phyloP scores from a whole-genome alignment of 2,329 filamentous ascomycete genomes.

The Macrophomina pseudophaseolina region DNA sequence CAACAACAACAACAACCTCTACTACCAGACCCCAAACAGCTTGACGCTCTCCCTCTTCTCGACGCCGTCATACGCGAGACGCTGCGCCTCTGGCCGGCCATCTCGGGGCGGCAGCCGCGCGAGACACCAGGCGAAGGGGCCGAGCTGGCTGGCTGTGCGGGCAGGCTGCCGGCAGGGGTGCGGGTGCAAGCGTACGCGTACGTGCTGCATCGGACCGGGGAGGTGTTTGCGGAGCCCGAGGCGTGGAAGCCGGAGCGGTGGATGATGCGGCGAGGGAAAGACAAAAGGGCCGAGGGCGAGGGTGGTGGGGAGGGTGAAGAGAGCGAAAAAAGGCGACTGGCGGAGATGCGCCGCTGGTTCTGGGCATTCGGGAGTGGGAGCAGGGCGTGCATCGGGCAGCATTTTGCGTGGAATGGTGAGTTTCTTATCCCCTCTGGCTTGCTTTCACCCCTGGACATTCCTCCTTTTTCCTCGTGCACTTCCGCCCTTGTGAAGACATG shows the following conservation, averaged over 20 bases:
- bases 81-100: constrained; percentile 64
- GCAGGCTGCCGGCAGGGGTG: constrained; percentile 46
- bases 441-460: background rate
- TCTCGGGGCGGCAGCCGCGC: constrained; percentile 67
- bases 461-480: background rate
- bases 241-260: constrained; percentile 49
- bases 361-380: constrained; percentile 52
- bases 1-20: no score
- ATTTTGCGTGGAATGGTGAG: constrained; percentile 54
- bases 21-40: constrained; percentile 46
- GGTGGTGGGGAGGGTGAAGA: constrained; percentile 32
- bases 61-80: constrained; percentile 66
- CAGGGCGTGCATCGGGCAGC: constrained; percentile 52
- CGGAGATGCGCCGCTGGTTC: constrained; percentile 55
- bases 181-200: constrained; percentile 55
- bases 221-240: constrained; percentile 51
- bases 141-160: constrained; percentile 45
- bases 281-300: no score
- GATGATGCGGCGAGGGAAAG: constrained; percentile 35
- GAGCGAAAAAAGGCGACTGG: constrained; percentile 13
- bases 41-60: constrained; percentile 58
- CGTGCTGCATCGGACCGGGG: constrained; percentile 51
- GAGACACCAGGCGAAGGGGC: constrained; percentile 51
- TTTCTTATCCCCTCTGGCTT: constrained; percentile 28
- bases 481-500: no score